Evolutionary conservation across 768 basidiomycete genomes (phyloP).

Genomic region (Amanita thiersii): DNA sequence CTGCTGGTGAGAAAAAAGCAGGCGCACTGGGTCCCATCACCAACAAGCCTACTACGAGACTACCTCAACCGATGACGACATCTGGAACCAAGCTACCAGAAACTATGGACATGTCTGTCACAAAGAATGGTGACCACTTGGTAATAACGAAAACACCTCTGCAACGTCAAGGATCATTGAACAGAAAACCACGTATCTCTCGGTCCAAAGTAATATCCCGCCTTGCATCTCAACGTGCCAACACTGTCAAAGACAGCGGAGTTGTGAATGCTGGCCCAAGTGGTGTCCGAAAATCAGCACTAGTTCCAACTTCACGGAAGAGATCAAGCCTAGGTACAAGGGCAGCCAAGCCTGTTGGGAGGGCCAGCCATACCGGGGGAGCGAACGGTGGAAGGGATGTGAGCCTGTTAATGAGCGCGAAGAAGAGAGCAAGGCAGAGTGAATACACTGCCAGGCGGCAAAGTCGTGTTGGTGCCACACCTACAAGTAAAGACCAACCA

Average conservation of each 20-base stretch:
- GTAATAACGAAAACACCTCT: neutral
- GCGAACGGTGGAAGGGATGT: constrained; percentile 24
- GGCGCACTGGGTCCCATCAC: constrained; percentile 25
- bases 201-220: constrained; percentile 74
- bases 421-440: constrained; percentile 69
- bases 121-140: too few species aligned
- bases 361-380: constrained; percentile 21
- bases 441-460: constrained; percentile 52
- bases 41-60: constrained; percentile 18
- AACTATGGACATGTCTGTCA: too few species aligned
- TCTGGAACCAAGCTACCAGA: too few species aligned
- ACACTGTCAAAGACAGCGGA: neutral
- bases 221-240: constrained; percentile 62
- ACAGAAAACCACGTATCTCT: constrained; percentile 70
- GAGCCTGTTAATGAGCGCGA: constrained; percentile 49
- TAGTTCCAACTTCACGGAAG: constrained; percentile 16
- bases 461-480: constrained; percentile 29
- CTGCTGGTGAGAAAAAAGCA: constrained; percentile 11
- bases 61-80: too few species aligned
- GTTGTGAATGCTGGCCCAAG: constrained; percentile 4
- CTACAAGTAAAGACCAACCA: too few species aligned
- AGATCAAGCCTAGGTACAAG: constrained; percentile 49
- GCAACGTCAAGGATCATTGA: constrained; percentile 15
- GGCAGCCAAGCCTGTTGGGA: constrained; percentile 23
- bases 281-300: constrained; percentile 9